phyloP scores from a whole-genome alignment of 495 filamentous ascomycete species.

The Thermothielavioides terrestris region DNA sequence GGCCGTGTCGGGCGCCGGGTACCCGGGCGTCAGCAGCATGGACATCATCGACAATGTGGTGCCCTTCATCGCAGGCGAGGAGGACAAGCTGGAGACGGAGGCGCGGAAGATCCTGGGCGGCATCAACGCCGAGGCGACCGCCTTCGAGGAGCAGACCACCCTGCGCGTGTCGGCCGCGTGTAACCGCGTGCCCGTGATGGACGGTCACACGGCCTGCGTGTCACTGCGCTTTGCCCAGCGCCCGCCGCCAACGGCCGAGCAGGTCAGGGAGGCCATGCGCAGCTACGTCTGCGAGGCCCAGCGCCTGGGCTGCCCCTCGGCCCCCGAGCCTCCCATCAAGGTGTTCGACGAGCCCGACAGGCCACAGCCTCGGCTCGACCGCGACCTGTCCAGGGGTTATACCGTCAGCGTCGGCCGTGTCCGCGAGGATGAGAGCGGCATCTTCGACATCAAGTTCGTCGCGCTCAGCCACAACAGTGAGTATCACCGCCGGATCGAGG shows the following conservation, averaged over 20 bases:
- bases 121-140: slow-evolving; percentile 55
- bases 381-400: slow-evolving; percentile 65
- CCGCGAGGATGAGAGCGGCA: slow-evolving; percentile 61
- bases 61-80: slow-evolving; percentile 78
- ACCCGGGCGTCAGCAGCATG: slow-evolving; percentile 73
- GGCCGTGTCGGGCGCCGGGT: slow-evolving; percentile 79
- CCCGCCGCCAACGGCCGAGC: slow-evolving; percentile 47
- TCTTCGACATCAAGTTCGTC: slow-evolving; percentile 78
- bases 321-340: slow-evolving; percentile 60
- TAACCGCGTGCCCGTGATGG: slow-evolving; percentile 73
- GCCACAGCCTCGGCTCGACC: slow-evolving; percentile 77
- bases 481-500: slow-evolving; percentile 21
- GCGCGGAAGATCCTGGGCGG: slow-evolving; percentile 75
- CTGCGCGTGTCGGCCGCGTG: slow-evolving; percentile 70
- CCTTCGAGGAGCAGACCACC: slow-evolving; percentile 52
- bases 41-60: slow-evolving; percentile 74
- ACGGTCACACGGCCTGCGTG: slow-evolving; percentile 79
- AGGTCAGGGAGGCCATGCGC: slow-evolving; percentile 60
- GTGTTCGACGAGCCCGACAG: slow-evolving; percentile 75
- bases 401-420: slow-evolving; percentile 75
- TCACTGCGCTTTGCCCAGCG: slow-evolving; percentile 61
- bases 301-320: slow-evolving; percentile 65
- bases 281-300: slow-evolving; percentile 69
- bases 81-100: slow-evolving; percentile 81
- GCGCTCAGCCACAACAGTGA: slow-evolving; percentile 77